A percentile compares a stretch with the other conserved stretches of the same genome.
phyloP scores from a whole-genome alignment of 305 asterid species.

The Coffea humblotiana region DNA sequence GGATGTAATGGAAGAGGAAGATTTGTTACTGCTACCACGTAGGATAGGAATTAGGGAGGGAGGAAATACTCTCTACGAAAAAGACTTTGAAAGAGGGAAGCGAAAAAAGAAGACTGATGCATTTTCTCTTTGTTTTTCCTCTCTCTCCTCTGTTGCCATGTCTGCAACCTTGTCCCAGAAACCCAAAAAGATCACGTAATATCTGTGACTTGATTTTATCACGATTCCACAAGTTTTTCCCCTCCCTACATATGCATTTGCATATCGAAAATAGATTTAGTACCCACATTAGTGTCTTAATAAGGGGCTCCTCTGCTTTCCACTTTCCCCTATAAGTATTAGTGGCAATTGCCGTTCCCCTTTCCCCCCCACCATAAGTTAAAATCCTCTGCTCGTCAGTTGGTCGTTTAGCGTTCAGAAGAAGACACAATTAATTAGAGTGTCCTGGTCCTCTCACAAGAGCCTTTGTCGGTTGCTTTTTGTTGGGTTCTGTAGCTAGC shows the following conservation, averaged over 20 bases:
- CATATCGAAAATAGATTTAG: background rate
- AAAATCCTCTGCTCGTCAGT: background rate
- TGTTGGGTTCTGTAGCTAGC: background rate
- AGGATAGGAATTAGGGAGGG: no score
- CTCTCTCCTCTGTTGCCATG: background rate
- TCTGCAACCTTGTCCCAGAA: conserved; percentile 28
- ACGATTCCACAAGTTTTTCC: conserved; percentile 18
- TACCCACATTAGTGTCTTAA: background rate
- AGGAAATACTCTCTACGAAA: background rate
- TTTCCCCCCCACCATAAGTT: background rate
- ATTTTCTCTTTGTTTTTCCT: background rate
- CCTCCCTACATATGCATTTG: background rate
- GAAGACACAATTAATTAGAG: background rate
- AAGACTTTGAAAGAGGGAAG: background rate
- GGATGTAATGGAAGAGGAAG: background rate
- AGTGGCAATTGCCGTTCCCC: background rate
- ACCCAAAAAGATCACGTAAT: conserved; percentile 42
- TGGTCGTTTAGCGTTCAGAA: background rate
- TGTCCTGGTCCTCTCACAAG: background rate
- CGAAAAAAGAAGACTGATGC: background rate
- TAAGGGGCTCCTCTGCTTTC: background rate
- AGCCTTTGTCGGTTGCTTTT: background rate
- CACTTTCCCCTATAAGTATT: background rate
- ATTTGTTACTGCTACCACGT: background rate
- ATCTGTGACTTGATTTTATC: conserved; percentile 36